Evolutionary conservation across 176 grass and related monocot genomes (phyloP).

Genomic region (Musa acuminata): DNA sequence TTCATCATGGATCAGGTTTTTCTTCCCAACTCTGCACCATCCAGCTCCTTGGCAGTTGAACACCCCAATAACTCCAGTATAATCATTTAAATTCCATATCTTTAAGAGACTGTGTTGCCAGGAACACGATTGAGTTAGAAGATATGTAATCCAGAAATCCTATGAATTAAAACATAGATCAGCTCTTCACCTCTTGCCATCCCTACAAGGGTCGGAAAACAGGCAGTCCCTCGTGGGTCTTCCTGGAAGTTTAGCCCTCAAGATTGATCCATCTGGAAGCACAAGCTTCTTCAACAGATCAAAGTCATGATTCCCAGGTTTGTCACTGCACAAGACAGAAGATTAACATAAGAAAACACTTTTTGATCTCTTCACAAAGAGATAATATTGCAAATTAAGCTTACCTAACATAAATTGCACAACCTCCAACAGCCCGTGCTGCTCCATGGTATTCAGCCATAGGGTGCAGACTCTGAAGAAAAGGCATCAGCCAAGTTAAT

Average conservation of each 20-base stretch:
- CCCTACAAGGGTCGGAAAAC: slow-evolving; percentile 69
- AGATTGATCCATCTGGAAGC: slow-evolving; percentile 69
- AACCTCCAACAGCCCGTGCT: slow-evolving; percentile 60
- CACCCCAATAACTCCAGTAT: slow-evolving; percentile 64
- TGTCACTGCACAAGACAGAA: slow-evolving; percentile 45
- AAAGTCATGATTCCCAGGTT: slow-evolving; percentile 72
- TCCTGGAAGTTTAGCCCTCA: slow-evolving; percentile 57
- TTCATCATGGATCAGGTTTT: slow-evolving; percentile 58
- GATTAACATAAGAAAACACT: neutral
- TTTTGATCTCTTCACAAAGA: neutral
- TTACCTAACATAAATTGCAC: slow-evolving; percentile 81
- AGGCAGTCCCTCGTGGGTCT: slow-evolving; percentile 65
- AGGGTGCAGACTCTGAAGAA: slow-evolving; percentile 43
- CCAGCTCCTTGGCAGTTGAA: slow-evolving; percentile 89
- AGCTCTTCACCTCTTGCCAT: slow-evolving; percentile 51
- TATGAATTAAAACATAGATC: neutral
- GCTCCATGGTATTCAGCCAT: slow-evolving; percentile 72
- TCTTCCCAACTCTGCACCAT: slow-evolving; percentile 59
- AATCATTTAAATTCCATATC: slow-evolving; percentile 79
- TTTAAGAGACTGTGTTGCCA: slow-evolving; percentile 44
- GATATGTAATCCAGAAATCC: neutral
- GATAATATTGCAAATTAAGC: neutral
- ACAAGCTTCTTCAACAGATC: slow-evolving; percentile 70
- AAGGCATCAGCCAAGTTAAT: neutral
- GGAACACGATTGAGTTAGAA: neutral